Conservation (phyloP, 106 monocot genomes). For the Platanthera guangdongensis region DNA sequence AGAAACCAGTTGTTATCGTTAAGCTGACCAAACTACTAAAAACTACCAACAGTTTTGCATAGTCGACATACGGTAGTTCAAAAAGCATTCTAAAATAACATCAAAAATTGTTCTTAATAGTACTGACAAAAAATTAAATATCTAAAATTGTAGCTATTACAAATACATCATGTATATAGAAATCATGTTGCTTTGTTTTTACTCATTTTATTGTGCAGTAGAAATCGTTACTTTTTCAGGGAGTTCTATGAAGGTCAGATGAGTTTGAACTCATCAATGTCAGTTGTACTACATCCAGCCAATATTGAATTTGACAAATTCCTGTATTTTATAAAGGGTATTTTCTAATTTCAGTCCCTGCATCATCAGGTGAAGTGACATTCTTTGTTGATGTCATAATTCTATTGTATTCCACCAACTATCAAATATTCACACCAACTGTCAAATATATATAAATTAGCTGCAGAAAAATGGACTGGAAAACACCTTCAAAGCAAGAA, state of each 20-base stretch:
- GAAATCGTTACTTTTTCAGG: not conserved
- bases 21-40: not conserved
- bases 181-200: not conserved
- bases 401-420: too few relatives aligned
- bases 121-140: not conserved
- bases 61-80: too few relatives aligned
- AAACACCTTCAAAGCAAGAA: too few relatives aligned
- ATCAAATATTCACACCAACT: too few relatives aligned
- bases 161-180: not conserved
- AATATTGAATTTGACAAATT: not conserved
- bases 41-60: not conserved
- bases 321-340: too few relatives aligned
- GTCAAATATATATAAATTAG: too few relatives aligned
- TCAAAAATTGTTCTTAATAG: not conserved
- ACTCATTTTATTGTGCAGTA: not conserved
- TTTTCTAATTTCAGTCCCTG: too few relatives aligned
- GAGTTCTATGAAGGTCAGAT: too few relatives aligned
- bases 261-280: not conserved
- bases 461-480: too few relatives aligned
- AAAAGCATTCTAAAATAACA: not conserved
- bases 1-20: not conserved
- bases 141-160: not conserved
- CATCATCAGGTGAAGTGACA: too few relatives aligned
- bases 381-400: too few relatives aligned
- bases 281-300: not conserved